These are phyloP conservation scores for Claviceps africana DNA, from an alignment of 2,329 filamentous ascomycete species.

Conservation along the genomic window DNA sequence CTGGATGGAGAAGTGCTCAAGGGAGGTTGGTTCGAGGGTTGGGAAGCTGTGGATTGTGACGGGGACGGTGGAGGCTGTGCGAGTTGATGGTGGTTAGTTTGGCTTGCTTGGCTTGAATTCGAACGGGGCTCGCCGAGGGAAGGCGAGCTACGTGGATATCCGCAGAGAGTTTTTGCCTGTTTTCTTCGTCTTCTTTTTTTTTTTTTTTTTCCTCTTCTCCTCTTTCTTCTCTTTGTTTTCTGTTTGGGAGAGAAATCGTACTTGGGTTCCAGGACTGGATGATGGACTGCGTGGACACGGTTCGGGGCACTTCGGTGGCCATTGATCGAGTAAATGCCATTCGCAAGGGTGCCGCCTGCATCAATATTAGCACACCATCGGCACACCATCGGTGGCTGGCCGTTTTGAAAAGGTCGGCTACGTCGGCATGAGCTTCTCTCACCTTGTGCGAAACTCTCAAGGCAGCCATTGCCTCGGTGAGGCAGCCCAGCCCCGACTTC, in stretches of 20 bases:
- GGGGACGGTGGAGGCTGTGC: constrained; percentile 51
- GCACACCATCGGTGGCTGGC: too few species aligned
- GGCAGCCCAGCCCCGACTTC: constrained; percentile 32
- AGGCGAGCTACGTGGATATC: background rate
- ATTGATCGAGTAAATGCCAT: constrained; percentile 38
- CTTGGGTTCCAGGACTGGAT: constrained; percentile 31
- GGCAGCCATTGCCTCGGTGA: constrained; percentile 38
- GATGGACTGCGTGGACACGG: constrained; percentile 20
- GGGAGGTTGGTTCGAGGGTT: constrained; percentile 65
- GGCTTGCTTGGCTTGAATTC: too few species aligned
- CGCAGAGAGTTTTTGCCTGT: background rate
- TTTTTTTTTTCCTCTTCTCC: too few species aligned
- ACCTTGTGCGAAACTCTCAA: constrained; percentile 32
- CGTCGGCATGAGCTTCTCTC: constrained; percentile 2
- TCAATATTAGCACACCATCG: background rate
- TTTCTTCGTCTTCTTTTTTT: too few species aligned
- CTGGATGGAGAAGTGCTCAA: constrained; percentile 64
- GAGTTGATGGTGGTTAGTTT: background rate
- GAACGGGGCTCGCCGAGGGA: too few species aligned
- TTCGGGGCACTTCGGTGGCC: constrained; percentile 36
- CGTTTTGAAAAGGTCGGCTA: background rate
- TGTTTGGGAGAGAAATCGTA: constrained; percentile 13
- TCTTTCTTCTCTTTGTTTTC: too few species aligned
- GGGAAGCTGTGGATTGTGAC: constrained; percentile 87
- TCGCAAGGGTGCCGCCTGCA: constrained; percentile 20